A percentile compares a stretch with the other conserved stretches of the same genome.
These are phyloP conservation scores for Hyphopichia pseudoburtonii DNA, from an alignment of 1,139 yeast genomes.

Conservation along the genomic window DNA sequence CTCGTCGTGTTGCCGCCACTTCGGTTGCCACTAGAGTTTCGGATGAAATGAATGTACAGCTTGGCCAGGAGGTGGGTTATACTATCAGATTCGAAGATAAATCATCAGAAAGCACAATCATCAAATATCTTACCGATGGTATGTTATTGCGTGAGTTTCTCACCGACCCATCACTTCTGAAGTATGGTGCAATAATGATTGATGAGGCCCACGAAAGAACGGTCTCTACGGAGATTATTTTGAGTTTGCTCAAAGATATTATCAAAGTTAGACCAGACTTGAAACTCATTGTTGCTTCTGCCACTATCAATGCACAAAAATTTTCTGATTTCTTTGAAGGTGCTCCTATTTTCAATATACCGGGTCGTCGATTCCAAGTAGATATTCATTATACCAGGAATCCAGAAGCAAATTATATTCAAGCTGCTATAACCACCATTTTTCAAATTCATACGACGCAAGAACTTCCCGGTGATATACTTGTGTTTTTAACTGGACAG, in stretches of 20 bases:
- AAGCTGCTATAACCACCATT: conserved; percentile 85
- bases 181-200: conserved; percentile 81
- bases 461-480: conserved; percentile 73
- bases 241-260: conserved; percentile 79
- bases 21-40: conserved; percentile 93
- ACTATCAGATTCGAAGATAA: conserved; percentile 83
- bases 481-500: conserved; percentile 84
- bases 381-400: conserved; percentile 81
- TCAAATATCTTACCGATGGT: conserved; percentile 94
- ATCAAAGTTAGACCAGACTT: conserved; percentile 63
- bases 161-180: conserved; percentile 65
- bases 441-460: conserved; percentile 73
- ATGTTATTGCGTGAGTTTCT: conserved; percentile 84
- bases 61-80: conserved; percentile 87
- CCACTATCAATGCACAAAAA: conserved; percentile 88
- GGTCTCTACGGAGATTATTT: conserved; percentile 82
- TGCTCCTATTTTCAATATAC: conserved; percentile 85
- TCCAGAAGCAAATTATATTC: conserved; percentile 87
- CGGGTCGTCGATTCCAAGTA: conserved; percentile 89
- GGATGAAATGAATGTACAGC: conserved; percentile 68
- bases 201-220: conserved; percentile 99
- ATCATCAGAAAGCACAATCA: conserved; percentile 58
- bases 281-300: conserved; percentile 80
- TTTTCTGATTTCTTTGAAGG: conserved; percentile 75
- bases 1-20: conserved; percentile 93